Base-by-base conservation (phyloP, 2,329 filamentous ascomycete species). In the Curvularia lunata region DNA sequence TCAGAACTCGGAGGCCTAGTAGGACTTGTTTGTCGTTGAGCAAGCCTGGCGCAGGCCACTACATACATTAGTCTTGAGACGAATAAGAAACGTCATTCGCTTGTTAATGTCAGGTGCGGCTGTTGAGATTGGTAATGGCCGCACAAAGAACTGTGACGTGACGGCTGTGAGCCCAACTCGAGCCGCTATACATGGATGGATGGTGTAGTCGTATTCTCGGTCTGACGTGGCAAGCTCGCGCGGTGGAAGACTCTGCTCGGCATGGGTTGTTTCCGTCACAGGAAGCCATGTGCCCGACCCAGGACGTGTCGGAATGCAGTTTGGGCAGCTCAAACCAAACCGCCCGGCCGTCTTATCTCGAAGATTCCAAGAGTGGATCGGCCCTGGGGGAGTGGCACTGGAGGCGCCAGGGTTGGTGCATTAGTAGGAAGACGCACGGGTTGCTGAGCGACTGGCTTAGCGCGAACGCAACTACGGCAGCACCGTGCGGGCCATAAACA, bases 1-100 rank as follows among this genome's bases (percentile, higher is more conserved):
- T 69, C 86, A 95, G 83, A 92, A 92, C 70, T 84, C 83, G n/a
- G 78, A 85, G 76, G 70, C 52, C 25, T 66, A 43, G 52, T 51
- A 32, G 47, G 12, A 12, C 40, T 40, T 19, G 43, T 50, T 50
- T 45, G 45, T 37, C 52, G 34, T 49, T 42, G 49, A 19, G 32
- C 21, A 32, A 13, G 46, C n/a, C 21, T n/a, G 25, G n/a, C 30
- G 23, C 18, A 25, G 9, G 18, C 43, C 16, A 12, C 10, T 45
- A 27, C 34, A 4, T 19, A 34, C 34, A 4, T 12, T 45, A 48
- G 52, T 51, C 19, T 41, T 28, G 27, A 16, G 41, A 45, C 47
- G 48, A 40, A 58, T 52, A 32, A n/a, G 30, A 37, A 19, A 49
- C 6, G 12, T 37, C 32, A 37, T 18, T 55, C 46, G 51, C 37